phyloP scores from a whole-genome alignment of 2,329 filamentous ascomycete genomes.

The Rhinocladiella mackenziei region DNA sequence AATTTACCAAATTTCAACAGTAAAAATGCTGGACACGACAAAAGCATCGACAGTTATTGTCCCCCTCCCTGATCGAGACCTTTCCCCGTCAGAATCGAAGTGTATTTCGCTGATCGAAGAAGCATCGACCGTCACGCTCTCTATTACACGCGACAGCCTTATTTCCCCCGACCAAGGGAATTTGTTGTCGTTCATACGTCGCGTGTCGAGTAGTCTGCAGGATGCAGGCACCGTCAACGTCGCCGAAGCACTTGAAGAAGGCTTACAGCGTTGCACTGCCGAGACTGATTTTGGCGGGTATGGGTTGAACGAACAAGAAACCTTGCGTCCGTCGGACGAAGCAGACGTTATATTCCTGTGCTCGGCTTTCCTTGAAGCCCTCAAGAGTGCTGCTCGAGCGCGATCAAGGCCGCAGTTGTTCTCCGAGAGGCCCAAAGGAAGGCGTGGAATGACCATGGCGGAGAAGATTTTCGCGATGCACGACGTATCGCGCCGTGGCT shows the following conservation, averaged over 20 bases:
- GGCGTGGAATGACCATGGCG: constrained; percentile 39
- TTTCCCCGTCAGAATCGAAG: background rate
- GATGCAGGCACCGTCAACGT: background rate
- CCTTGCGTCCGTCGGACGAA: background rate
- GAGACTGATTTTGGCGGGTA: constrained; percentile 14
- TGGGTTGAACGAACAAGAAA: constrained; percentile 2
- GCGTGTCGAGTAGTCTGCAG: background rate
- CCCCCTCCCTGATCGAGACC: background rate
- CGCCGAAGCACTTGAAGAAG: constrained; percentile 6
- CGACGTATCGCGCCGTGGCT: constrained; percentile 37
- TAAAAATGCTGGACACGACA: too few relatives aligned
- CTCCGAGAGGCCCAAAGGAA: constrained; percentile 1
- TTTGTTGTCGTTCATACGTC: background rate
- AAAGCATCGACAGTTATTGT: background rate
- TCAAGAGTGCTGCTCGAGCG: constrained; percentile 9
- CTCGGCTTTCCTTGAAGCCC: constrained; percentile 14
- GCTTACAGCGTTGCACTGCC: background rate
- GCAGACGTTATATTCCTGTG: constrained; percentile 12
- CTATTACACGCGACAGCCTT: background rate
- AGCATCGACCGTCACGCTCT: too few relatives aligned
- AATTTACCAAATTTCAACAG: too few relatives aligned
- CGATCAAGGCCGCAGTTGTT: background rate
- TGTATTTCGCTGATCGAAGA: constrained; percentile 6
- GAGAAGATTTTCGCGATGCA: constrained; percentile 47
- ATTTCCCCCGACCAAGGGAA: too few relatives aligned